A percentile compares a stretch with the other conserved stretches of the same genome.
phyloP scores from a whole-genome alignment of 106 monocot genomes.

The Gastrodia elata region DNA sequence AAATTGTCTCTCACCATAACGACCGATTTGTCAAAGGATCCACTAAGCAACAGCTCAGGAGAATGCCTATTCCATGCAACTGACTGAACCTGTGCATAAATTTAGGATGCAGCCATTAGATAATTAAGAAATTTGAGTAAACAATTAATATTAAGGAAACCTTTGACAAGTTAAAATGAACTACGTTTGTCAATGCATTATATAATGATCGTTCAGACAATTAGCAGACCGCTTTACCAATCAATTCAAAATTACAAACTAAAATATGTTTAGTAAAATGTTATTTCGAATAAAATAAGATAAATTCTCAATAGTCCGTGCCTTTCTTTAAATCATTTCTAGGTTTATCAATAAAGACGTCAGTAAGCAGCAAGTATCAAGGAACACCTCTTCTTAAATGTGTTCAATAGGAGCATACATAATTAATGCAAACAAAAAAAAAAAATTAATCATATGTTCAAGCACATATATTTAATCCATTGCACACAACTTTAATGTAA shows the following conservation, averaged over 20 bases:
- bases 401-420: too few species aligned
- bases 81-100: conserved; percentile 62
- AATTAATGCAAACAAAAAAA: too few species aligned
- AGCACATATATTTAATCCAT: too few species aligned
- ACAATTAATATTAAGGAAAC: background rate
- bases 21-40: conserved; percentile 84
- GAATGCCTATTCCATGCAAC: conserved; percentile 68
- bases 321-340: too few species aligned
- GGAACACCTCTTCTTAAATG: too few species aligned
- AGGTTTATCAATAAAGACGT: too few species aligned
- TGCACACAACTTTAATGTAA: too few species aligned
- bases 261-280: background rate
- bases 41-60: conserved; percentile 78
- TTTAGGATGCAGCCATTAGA: background rate
- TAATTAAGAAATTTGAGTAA: background rate
- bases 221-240: background rate
- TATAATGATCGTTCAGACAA: background rate
- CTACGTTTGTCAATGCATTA: background rate
- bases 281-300: too few species aligned
- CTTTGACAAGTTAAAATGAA: background rate
- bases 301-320: too few species aligned
- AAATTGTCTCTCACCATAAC: conserved; percentile 39
- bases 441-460: too few species aligned
- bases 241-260: background rate
- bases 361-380: too few species aligned